Evolutionary conservation across 768 basidiomycete genomes (phyloP), one percentile per base, ranked within the genome.

Genomic region (Suillus discolor): DNA sequence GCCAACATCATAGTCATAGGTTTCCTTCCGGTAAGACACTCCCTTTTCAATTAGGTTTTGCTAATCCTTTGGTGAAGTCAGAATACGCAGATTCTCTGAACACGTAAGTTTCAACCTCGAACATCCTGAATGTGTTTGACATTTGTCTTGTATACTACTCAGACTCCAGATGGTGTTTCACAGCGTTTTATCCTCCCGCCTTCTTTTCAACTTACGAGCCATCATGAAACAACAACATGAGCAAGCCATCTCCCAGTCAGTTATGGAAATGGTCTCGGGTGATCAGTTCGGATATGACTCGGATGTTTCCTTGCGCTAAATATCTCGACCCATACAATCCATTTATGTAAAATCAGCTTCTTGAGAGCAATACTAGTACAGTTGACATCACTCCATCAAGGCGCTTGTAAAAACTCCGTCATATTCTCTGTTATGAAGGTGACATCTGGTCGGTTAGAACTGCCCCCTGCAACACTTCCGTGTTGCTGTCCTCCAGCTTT

Each of bases 401-500:
- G 45, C 28, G 79, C 75, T 54, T 77, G 76, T 45, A 85, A 74
- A 65, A 86, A 87, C 51, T 76, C 73, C 57, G 66, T 73, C 36
- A 87, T 79, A 68, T 81, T 77, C 4, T 67, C 68, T 57, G 75
- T 72, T 39, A 87, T 78, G 67, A 85, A 85, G 42, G 69, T 69
- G 44, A 76, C 74, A 51, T 85, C 84, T 0, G 69, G 62, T 3
- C 70, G 65, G 65, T 82, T 83, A 2, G 78, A 67, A n/a, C 82
- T 81, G 53, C 82, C 82, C 31, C 84, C 85, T 55, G 82, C 84
- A 71, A 83, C 20, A 85, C 75, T 69, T 88, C 85, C n/a, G 72
- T 72, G 67, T 82, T 78, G 65, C 80, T 87, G 68, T 87, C 87
- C 70, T 87, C 85, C 3, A 84, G 87, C 85, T 87, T 60, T 42